Base-by-base conservation (phyloP, 164 flowering plant species). In the Cinnamomum micranthum region DNA sequence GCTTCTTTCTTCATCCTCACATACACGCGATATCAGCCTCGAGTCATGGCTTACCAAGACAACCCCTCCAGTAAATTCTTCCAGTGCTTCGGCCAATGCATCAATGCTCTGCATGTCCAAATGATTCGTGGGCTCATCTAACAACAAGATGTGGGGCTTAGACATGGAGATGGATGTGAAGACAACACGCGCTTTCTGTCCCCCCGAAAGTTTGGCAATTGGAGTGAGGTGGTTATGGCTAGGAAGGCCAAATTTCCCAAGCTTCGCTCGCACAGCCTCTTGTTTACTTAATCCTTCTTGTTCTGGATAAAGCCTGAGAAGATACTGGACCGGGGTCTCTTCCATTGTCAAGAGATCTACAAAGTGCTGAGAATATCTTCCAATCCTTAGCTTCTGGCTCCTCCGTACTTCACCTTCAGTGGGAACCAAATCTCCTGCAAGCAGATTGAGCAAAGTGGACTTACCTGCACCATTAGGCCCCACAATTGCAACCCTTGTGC, bases 391-490 rank as follows among this genome's bases (percentile, higher is more conserved):
- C 80, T 91, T 88, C 75, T 92, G 95, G 75, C 95, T 91, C 81
- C 92, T 85, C 58, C 97, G 69, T 6, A 87, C 92, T 76, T 91
- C 95, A 71, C 97, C 97, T 75, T 87, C 94, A 0, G 85, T 76
- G 41, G 97, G 94, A 59, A 72, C 83, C 77, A 92, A 81, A 80
- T 92, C 97, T 55, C 97, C 97, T 2, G 97, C 95, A 52, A 92
- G 86, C 73, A 92, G 89, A 75, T 91, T 92, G 71, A 92, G 87
- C 60, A 92, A 76, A 62, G 97, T 91, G 11, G 93, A 91, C 76
- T 92, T 92, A 20, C 97, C 95, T 10, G 97, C 97, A 65, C 97
- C 97, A 73, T 92, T 92, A 5, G 97, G 97, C 58, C 97, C 97
- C 22, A 91, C 90, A 63, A 91, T 90, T 7, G 94, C 94, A 62